Percentiles rank a stretch among this genome's conserved stretches.
phyloP scores from a whole-genome alignment of 768 basidiomycete species.

The Rhodotorula sphaerocarpa region DNA sequence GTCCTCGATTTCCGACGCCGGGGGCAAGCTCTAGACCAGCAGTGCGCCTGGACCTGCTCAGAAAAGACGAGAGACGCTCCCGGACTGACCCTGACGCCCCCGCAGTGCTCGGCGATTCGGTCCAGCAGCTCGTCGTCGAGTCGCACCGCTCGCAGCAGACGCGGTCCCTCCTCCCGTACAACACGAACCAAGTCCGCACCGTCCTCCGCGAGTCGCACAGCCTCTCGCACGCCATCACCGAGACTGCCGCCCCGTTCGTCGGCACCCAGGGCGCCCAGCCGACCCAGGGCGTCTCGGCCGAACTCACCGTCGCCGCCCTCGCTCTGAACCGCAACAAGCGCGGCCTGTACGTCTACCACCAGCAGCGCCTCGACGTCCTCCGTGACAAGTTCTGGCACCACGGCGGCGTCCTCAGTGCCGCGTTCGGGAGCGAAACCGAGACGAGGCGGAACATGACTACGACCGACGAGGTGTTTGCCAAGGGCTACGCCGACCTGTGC shows the following conservation, averaged over 20 bases:
- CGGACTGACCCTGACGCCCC: neutral
- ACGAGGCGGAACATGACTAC: conserved; percentile 31
- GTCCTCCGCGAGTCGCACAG: conserved; percentile 86
- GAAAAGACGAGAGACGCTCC: too few relatives aligned
- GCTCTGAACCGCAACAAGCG: conserved; percentile 87
- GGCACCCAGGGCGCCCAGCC: conserved; percentile 15
- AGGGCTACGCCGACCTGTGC: conserved; percentile 32
- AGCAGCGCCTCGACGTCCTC: conserved; percentile 72
- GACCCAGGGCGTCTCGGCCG: conserved; percentile 17
- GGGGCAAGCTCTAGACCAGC: too few relatives aligned
- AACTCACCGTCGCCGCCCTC: conserved; percentile 76
- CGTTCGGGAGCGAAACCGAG: conserved; percentile 54
- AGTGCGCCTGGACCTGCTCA: too few relatives aligned
- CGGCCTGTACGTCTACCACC: conserved; percentile 87
- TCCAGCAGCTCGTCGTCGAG: conserved; percentile 76
- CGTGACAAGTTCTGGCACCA: conserved; percentile 81
- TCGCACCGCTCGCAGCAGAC: conserved; percentile 75
- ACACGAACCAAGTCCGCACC: conserved; percentile 73
- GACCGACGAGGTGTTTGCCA: conserved; percentile 29
- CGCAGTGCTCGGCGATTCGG: conserved; percentile 58
- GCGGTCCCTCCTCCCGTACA: conserved; percentile 81
- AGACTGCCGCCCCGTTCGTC: conserved; percentile 23
- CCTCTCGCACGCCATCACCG: conserved; percentile 48
- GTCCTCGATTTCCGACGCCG: too few relatives aligned
- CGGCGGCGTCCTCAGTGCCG: conserved; percentile 81